Base-by-base conservation (phyloP, 148 eudicot genomes). In the Polygonum aviculare region DNA sequence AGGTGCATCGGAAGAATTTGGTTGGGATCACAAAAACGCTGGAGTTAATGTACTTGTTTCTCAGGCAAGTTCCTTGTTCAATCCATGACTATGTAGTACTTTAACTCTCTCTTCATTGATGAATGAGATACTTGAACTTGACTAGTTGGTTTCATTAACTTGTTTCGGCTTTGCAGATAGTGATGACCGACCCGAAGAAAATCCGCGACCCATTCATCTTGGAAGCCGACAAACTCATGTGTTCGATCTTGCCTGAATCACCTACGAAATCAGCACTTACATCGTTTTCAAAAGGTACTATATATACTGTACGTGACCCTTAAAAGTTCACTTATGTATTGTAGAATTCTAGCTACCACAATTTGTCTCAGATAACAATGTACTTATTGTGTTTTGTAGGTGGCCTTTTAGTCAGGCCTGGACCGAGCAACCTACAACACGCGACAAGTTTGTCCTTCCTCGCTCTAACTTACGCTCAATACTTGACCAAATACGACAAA, bases 181-280 rank as follows among this genome's bases (percentile, higher is more conserved):
- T 36, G 19, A 36, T 67, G 45, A 38, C 72, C 2, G 45, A 67
- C 4, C 16, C 6, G 21, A 72, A 44, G 6, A 4, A 54, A n/a
- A 50, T 74, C 65, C 71, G 78, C 7, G 75, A 76, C 40, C 84
- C 84, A 69, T 87, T 88, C 41, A 15, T 82, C 62, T 50, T 78
- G 9, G 63, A 84, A 1, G 89, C 90, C 0, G 85, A 88, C 74
- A 80, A 72, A 48, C 83, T 90, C 62, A 75, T 90, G 19, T 90
- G 95, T 78, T 84, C 85, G 3, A 72, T 88, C 48, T 57, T 88
- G 80, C 95, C 95, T 10, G 89, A 87, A 76, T 90, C 92, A 9
- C 90, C 95, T 6, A 76, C 81, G 31, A 80, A 45, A 82, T 73
- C 63, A 14, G 87, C 80, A 18, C 40, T 3, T 3, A 67, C 72